phyloP scores from a whole-genome alignment of 495 filamentous ascomycete genomes.

The Hypoxylon perforatum region DNA sequence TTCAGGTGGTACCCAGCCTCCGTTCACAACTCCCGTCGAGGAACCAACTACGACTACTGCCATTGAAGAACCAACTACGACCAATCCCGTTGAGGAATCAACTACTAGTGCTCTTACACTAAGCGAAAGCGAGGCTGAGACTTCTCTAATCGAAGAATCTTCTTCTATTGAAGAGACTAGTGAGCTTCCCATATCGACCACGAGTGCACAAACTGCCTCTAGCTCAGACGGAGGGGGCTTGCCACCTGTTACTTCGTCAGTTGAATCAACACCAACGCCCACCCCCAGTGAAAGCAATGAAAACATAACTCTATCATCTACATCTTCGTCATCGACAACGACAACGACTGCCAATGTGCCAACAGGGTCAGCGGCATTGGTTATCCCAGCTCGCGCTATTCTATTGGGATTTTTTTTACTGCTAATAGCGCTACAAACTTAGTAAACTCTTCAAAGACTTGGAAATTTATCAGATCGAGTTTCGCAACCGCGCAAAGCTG shows the following conservation, averaged over 20 bases:
- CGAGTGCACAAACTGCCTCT: not conserved
- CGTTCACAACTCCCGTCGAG: slow-evolving; percentile 14
- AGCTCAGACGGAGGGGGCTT: not conserved
- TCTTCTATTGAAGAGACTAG: slow-evolving; percentile 12
- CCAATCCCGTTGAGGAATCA: too few species aligned
- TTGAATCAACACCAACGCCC: not conserved
- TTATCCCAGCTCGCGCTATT: not conserved
- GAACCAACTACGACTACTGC: too few species aligned
- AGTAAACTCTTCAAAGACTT: too few species aligned
- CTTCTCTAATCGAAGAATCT: slow-evolving; percentile 8
- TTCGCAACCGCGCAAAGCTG: too few species aligned
- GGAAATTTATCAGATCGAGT: too few species aligned
- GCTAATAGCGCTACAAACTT: slow-evolving; percentile 9
- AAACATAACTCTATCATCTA: not conserved
- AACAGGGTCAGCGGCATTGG: not conserved
- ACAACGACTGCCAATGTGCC: not conserved
- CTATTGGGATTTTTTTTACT: slow-evolving; percentile 11
- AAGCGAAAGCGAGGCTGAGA: too few species aligned
- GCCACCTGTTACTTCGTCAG: slow-evolving; percentile 1
- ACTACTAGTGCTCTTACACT: too few species aligned
- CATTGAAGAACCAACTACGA: too few species aligned
- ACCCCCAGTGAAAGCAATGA: not conserved
- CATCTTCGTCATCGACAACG: not conserved
- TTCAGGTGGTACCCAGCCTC: slow-evolving; percentile 3
- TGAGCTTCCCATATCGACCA: slow-evolving; percentile 1